Percentiles rank a stretch among this genome's conserved stretches.
Conservation (phyloP, 2,329 filamentous ascomycete species). For the Xylaria sp. region DNA sequence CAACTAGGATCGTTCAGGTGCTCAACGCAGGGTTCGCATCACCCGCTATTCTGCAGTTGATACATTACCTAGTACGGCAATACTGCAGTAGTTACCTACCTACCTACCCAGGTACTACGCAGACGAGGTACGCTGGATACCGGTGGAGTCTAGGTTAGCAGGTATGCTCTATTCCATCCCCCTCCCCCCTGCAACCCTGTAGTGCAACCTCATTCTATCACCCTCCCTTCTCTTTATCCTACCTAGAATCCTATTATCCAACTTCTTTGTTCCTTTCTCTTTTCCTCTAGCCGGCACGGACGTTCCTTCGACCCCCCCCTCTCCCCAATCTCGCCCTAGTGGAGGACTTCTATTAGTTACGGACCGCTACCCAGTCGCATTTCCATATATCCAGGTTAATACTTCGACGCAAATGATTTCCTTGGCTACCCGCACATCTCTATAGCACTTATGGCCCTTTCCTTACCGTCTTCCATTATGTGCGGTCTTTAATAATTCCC, state of each 20-base stretch:
- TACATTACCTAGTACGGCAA: conserved; percentile 3
- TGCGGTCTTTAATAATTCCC: conserved; percentile 18
- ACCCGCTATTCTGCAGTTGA: conserved; percentile 31
- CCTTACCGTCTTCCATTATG: conserved; percentile 17
- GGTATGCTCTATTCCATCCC: conserved; percentile 25
- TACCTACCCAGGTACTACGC: no score
- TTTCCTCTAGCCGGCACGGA: conserved; percentile 31
- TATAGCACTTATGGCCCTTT: conserved; percentile 8
- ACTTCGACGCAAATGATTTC: conserved; percentile 31
- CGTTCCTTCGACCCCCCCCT: conserved; percentile 38
- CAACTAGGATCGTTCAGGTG: conserved; percentile 20
- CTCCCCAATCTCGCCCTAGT: conserved; percentile 29
- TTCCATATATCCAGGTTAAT: conserved; percentile 24
- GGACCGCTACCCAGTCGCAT: conserved; percentile 35
- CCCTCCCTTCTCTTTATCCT: conserved; percentile 35
- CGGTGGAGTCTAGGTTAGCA: conserved; percentile 12
- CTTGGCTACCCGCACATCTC: conserved; percentile 22
- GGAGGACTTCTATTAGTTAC: conserved; percentile 37
- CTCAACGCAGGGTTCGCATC: conserved; percentile 37
- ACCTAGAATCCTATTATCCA: conserved; percentile 30
- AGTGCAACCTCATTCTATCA: conserved; percentile 38
- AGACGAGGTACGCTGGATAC: no score
- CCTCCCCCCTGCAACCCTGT: conserved; percentile 32
- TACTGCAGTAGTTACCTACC: conserved; percentile 10
- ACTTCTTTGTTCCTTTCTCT: conserved; percentile 29